Evolutionary conservation across 2,329 filamentous ascomycete species (phyloP).

Genomic region (Xylariales sp.): DNA sequence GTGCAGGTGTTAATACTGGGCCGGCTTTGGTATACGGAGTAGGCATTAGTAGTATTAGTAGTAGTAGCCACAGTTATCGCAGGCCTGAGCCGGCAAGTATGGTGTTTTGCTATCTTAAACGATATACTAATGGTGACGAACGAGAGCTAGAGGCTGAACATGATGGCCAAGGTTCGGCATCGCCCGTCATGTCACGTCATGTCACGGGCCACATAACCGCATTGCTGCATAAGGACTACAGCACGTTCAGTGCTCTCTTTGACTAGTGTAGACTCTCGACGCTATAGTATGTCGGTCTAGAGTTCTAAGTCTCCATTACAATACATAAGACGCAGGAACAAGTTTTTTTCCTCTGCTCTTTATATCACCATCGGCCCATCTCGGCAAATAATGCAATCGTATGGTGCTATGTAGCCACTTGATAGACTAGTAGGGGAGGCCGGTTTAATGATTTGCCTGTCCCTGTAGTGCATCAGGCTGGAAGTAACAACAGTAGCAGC

Average conservation of each 20-base stretch:
- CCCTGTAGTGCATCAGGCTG: neutral
- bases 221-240: neutral
- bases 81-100: too few relatives aligned
- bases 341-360: neutral
- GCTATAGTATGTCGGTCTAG: neutral
- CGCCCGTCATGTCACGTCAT: constrained; percentile 17
- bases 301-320: neutral
- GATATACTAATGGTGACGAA: neutral
- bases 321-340: too few relatives aligned
- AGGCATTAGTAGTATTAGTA: too few relatives aligned
- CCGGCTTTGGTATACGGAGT: too few relatives aligned
- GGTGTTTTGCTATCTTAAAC: too few relatives aligned
- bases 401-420: constrained; percentile 16
- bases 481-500: neutral
- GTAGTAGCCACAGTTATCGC: too few relatives aligned
- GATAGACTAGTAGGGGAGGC: neutral
- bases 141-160: neutral
- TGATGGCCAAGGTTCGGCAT: constrained; percentile 17
- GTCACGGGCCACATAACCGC: constrained; percentile 18
- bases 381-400: constrained; percentile 14
- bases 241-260: neutral
- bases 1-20: too few relatives aligned
- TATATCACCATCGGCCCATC: constrained; percentile 19
- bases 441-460: constrained; percentile 19
- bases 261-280: neutral